Evolutionary conservation across 371 early-diverging fungal genomes (phyloP).

Genomic region (Mucor ambiguus): DNA sequence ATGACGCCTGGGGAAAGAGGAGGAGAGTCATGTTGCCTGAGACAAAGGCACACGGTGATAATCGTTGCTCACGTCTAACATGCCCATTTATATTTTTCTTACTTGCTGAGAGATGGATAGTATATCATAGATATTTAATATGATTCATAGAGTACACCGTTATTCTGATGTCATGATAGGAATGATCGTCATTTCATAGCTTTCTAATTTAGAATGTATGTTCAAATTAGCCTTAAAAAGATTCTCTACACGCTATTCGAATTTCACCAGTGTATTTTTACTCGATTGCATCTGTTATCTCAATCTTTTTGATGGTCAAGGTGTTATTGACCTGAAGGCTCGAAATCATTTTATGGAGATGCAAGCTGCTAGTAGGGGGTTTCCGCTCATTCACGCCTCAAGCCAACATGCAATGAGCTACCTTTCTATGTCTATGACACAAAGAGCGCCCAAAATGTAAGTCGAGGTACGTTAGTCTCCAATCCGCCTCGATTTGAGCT

Average conservation of each 20-base stretch:
- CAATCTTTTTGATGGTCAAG: neutral
- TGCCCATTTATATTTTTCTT: neutral
- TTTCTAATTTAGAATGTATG: neutral
- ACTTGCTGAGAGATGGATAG: neutral
- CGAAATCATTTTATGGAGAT: neutral
- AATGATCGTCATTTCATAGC: neutral
- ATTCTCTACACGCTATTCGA: neutral
- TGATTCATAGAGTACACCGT: neutral
- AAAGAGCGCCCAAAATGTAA: neutral
- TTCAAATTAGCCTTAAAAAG: neutral
- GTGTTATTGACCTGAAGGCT: neutral
- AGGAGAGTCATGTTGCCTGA: neutral
- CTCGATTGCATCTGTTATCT: neutral
- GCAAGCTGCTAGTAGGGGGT: too few relatives aligned
- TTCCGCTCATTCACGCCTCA: too few relatives aligned
- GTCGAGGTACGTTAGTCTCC: too few relatives aligned
- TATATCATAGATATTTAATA: neutral
- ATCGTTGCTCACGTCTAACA: neutral
- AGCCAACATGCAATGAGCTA: too few relatives aligned
- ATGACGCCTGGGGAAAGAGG: neutral
- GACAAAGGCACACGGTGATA: neutral
- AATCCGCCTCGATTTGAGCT: too few relatives aligned
- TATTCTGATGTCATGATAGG: neutral
- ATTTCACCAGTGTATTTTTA: neutral
- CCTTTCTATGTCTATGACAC: neutral